Evolutionary conservation across 352 stramenopile genomes (phyloP), one percentile per base, ranked within the genome.

Genomic region (Phytophthora hybrid): DNA sequence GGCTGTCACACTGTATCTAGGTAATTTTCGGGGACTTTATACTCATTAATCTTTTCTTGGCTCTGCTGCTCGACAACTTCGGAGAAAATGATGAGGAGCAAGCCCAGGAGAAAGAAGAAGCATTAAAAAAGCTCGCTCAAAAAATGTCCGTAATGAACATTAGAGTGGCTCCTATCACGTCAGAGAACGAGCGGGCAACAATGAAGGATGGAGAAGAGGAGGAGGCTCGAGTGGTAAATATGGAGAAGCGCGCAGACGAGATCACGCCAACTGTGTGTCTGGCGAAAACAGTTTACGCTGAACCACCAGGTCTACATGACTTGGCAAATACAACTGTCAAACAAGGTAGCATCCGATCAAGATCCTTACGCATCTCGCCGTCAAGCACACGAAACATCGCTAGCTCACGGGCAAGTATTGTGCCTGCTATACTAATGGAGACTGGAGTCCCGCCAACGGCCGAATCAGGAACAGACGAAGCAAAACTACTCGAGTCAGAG

Each of bases 1-100:
- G 23, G 23, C 23, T 26, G 1, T 26, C 23, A n/a, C n/a, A n/a
- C 16, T 46, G 8, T 16, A 34, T 6, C 1, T 21, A 91, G 85
- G 81, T 98, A 19, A 83, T 98, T 4, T 74, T 98, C 26, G 96
- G 94, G 19, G 82, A 92, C 37, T 98, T 98, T 63, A 88, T 98
- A 23, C 72, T 98, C 5, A 95, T 99, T 79, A 98, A 98, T 72
- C 68, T 99, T 52, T 98, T 99, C 73, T 73, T 98, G 34, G 96
- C 95, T 4, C 85, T 99, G 41, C 59, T 99, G 8, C 81, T 99
- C 10, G 86, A 96, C 62, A 95, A 97, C 58, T 98, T 98, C 57
- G 91, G 85, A 53, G 74, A 77, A 4, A 82, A 94, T 2, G 87
- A 93, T n/a, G 82, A 83, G 41, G 80, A 92, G 14, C 79, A 89